These are phyloP conservation scores for Cystoderma amianthinum DNA, from an alignment of 768 basidiomycete species.

Conservation along the genomic window DNA sequence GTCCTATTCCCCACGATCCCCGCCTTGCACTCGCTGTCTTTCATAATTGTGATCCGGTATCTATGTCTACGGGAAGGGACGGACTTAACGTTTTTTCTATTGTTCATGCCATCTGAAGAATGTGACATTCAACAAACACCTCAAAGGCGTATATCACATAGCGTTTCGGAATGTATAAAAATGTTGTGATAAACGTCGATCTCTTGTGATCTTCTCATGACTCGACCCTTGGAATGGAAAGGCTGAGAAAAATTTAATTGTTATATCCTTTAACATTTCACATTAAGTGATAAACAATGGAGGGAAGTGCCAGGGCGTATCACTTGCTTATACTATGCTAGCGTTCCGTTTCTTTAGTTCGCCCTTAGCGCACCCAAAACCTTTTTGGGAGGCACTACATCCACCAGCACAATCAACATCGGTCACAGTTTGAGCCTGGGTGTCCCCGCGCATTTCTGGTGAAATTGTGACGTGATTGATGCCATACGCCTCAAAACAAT, in stretches of 20 bases:
- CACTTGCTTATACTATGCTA: conserved; percentile 8
- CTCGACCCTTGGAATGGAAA: too few relatives aligned
- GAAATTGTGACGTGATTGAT: conserved; percentile 50
- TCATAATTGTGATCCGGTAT: conserved; percentile 14
- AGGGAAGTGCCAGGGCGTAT: too few relatives aligned
- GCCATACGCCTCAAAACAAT: conserved; percentile 46
- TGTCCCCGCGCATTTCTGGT: conserved; percentile 34
- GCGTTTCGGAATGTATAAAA: too few relatives aligned
- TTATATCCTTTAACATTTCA: too few relatives aligned
- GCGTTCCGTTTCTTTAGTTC: conserved; percentile 27
- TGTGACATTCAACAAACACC: too few relatives aligned
- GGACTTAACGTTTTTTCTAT: background rate
- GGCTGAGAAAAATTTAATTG: too few relatives aligned
- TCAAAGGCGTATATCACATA: too few relatives aligned
- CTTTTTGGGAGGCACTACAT: conserved; percentile 30
- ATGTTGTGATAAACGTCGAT: too few relatives aligned
- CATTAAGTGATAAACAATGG: too few relatives aligned
- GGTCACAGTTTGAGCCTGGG: conserved; percentile 19
- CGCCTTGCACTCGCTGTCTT: conserved; percentile 6
- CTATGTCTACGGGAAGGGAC: conserved; percentile 7
- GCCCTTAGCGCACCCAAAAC: conserved; percentile 35
- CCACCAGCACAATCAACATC: conserved; percentile 19
- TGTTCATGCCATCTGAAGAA: too few relatives aligned
- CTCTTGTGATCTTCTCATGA: too few relatives aligned
- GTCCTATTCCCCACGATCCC: conserved; percentile 14